A percentile compares a stretch with the other conserved stretches of the same genome.
Evolutionary conservation across 345 rosid genomes (phyloP).

Genomic region (Arabis alpina): DNA sequence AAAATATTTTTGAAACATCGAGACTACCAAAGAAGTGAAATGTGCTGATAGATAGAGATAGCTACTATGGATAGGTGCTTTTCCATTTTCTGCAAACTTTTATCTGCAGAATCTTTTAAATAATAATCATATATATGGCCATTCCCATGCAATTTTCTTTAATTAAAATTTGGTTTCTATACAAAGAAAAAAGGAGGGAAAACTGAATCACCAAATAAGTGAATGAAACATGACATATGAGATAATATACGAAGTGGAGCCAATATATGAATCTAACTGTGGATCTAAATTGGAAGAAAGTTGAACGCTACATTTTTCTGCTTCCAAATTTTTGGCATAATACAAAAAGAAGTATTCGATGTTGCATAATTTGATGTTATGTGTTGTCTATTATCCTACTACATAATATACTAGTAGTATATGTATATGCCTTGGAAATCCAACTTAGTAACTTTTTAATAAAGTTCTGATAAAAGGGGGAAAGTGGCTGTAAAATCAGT

Average conservation of each 20-base stretch:
- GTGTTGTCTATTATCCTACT: conserved; percentile 27
- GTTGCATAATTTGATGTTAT: conserved; percentile 2
- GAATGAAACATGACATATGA: too few relatives aligned
- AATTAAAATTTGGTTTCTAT: not conserved
- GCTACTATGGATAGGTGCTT: not conserved
- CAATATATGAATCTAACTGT: not conserved
- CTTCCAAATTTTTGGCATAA: not conserved
- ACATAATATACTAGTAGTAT: conserved; percentile 9
- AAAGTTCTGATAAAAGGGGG: conserved; percentile 36
- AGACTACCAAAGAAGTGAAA: conserved; percentile 2
- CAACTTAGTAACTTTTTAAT: conserved; percentile 34
- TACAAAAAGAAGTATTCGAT: not conserved
- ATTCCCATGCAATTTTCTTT: not conserved
- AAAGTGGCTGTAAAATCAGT: conserved; percentile 20
- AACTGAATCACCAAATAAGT: not conserved
- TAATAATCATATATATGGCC: not conserved
- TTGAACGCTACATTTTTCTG: not conserved
- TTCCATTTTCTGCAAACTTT: conserved; percentile 13
- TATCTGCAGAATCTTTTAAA: conserved; percentile 7
- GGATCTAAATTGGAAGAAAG: not conserved
- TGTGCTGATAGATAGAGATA: not conserved
- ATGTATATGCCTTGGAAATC: conserved; percentile 31
- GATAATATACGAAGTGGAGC: too few relatives aligned
- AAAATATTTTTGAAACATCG: not conserved
- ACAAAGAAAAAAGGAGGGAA: not conserved